Conservation (phyloP, 169 alveolate genomes). For the Cryptosporidium xiaoi region DNA sequence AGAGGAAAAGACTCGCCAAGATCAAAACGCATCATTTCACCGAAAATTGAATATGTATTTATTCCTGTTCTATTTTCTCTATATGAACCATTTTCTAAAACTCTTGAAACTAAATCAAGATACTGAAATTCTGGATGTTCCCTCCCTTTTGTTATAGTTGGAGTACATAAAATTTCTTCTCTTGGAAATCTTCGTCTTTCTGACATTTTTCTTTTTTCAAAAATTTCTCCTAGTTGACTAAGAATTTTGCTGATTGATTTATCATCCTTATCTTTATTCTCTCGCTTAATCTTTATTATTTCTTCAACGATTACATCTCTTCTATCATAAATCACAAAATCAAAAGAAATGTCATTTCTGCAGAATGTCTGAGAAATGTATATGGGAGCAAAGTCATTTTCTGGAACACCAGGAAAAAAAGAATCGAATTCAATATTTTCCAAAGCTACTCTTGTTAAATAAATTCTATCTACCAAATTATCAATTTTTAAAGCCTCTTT, state of each 20-base stretch:
- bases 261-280: conserved; percentile 70
- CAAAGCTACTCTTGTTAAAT: conserved; percentile 87
- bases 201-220: conserved; percentile 62
- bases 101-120: conserved; percentile 89
- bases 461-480: conserved; percentile 80
- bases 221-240: conserved; percentile 42
- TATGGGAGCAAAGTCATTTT: conserved; percentile 70
- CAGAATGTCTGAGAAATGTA: conserved; percentile 78
- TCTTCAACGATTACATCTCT: conserved; percentile 26
- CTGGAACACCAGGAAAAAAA: conserved; percentile 80
- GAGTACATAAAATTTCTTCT: conserved; percentile 15
- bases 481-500: conserved; percentile 81
- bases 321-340: conserved; percentile 76
- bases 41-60: conserved; percentile 84
- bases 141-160: conserved; percentile 71
- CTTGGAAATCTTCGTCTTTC: conserved; percentile 52
- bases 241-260: conserved; percentile 77
- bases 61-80: conserved; percentile 91
- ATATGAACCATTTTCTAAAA: conserved; percentile 89
- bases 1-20: conserved; percentile 93
- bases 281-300: conserved; percentile 44
- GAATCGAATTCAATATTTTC: conserved; percentile 83
- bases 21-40: conserved; percentile 94
- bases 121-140: conserved; percentile 94
- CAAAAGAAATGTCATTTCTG: conserved; percentile 73